These are phyloP conservation scores for Pleurotus citrinopileatus DNA, from an alignment of 768 basidiomycete genomes.

Conservation along the genomic window DNA sequence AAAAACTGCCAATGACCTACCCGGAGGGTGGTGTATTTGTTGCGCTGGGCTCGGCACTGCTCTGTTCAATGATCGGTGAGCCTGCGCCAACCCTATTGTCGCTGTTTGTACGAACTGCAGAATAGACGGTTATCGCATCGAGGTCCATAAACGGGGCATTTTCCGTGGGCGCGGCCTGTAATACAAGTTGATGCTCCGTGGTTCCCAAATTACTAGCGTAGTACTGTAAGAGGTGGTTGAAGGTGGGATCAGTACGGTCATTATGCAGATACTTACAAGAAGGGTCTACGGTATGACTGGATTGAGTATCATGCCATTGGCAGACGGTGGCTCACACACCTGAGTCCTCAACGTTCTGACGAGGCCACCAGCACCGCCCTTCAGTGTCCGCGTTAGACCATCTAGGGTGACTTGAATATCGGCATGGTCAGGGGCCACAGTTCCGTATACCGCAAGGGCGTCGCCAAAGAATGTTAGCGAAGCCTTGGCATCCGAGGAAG, in stretches of 20 bases:
- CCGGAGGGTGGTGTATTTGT: not conserved
- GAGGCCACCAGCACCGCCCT: constrained; percentile 33
- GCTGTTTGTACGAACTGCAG: constrained; percentile 13
- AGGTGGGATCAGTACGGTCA: constrained; percentile 4
- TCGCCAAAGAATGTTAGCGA: constrained; percentile 45
- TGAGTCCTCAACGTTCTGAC: constrained; percentile 28
- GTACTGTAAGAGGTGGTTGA: constrained; percentile 28
- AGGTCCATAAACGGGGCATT: constrained; percentile 30
- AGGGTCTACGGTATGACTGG: constrained; percentile 11
- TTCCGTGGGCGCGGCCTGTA: not conserved
- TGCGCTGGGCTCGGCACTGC: not conserved
- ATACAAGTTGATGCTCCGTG: constrained; percentile 32
- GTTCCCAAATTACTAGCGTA: constrained; percentile 36
- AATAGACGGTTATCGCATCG: constrained; percentile 38
- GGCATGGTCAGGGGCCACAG: constrained; percentile 49
- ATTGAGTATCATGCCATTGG: no score
- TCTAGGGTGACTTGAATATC: constrained; percentile 45
- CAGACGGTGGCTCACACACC: no score
- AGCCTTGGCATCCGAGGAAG: constrained; percentile 36
- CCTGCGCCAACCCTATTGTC: not conserved
- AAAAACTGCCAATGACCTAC: not conserved
- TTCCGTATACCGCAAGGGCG: constrained; percentile 53
- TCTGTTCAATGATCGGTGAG: not conserved
- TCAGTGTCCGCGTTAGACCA: constrained; percentile 28
- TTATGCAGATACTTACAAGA: constrained; percentile 8